Percentiles rank a stretch among this genome's conserved stretches.
phyloP scores from a whole-genome alignment of 257 asterid species.

The Lantana camara region DNA sequence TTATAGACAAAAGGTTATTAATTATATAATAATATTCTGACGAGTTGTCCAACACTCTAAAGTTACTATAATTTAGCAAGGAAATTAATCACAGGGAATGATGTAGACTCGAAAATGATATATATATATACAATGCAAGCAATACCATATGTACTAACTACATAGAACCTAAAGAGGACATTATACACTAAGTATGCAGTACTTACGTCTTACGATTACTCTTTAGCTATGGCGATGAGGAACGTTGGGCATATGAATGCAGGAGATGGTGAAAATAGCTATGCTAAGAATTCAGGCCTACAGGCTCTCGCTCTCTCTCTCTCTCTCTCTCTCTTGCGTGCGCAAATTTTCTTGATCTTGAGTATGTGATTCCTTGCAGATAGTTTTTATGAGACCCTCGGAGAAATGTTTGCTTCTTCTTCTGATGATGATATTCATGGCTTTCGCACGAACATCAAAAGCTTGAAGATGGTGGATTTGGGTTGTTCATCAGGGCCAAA shows the following conservation, averaged over 20 bases:
- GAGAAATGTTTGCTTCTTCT: slow-evolving; percentile 9
- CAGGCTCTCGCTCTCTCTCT: slow-evolving; percentile 26
- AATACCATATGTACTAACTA: too few relatives aligned
- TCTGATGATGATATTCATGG: background rate
- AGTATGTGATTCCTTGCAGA: slow-evolving; percentile 22
- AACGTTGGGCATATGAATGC: slow-evolving; percentile 30
- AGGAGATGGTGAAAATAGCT: slow-evolving; percentile 36
- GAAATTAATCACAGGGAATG: too few relatives aligned
- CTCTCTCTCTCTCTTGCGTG: background rate
- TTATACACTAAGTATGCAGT: too few relatives aligned
- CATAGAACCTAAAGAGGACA: too few relatives aligned
- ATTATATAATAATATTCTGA: too few relatives aligned
- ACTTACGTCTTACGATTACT: too few relatives aligned
- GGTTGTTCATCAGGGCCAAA: slow-evolving; percentile 55
- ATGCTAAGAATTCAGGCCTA: slow-evolving; percentile 36
- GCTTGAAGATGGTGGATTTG: slow-evolving; percentile 41
- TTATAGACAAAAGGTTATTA: too few relatives aligned
- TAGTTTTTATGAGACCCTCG: slow-evolving; percentile 21
- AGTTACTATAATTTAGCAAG: too few relatives aligned
- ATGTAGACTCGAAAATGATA: too few relatives aligned
- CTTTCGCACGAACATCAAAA: background rate
- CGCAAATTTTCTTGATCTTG: background rate
- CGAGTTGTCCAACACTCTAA: too few relatives aligned
- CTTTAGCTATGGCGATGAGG: slow-evolving; percentile 31
- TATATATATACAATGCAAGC: too few relatives aligned